A percentile compares a stretch with the other conserved stretches of the same genome.
Conservation (phyloP, 371 early-diverging fungal species). For the Lichtheimia corymbifera region DNA sequence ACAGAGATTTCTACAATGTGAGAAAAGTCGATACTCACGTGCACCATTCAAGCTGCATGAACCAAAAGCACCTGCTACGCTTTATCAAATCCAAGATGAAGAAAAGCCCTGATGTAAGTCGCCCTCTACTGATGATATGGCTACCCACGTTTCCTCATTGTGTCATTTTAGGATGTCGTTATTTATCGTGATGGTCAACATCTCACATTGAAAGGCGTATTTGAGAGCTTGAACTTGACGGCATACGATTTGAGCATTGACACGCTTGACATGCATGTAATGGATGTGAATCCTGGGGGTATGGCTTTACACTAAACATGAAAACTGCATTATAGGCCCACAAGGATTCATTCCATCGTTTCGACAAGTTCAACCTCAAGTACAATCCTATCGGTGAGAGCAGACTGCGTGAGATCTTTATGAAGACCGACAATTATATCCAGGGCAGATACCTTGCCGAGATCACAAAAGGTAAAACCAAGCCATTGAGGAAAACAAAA, state of each 20-base stretch:
- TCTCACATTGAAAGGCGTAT: slow-evolving; percentile 80
- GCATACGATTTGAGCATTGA: slow-evolving; percentile 97
- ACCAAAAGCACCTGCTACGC: slow-evolving; percentile 96
- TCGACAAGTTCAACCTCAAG: slow-evolving; percentile 98
- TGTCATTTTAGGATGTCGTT: slow-evolving; percentile 58
- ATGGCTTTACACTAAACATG: background rate
- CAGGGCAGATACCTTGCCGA: slow-evolving; percentile 93
- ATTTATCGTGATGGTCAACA: slow-evolving; percentile 77
- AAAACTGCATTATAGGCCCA: slow-evolving; percentile 51
- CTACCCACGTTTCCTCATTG: background rate
- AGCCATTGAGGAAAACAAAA: background rate
- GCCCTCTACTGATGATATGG: background rate
- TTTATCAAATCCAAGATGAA: slow-evolving; percentile 97
- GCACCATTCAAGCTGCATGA: slow-evolving; percentile 97
- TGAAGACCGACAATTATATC: slow-evolving; percentile 97
- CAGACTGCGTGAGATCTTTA: slow-evolving; percentile 82
- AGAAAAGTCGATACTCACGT: slow-evolving; percentile 99
- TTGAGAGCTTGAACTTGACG: slow-evolving; percentile 91
- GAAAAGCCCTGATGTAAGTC: slow-evolving; percentile 72
- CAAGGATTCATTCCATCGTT: slow-evolving; percentile 87
- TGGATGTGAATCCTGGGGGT: background rate
- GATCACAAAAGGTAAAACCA: slow-evolving; percentile 76
- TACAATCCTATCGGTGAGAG: slow-evolving; percentile 93
- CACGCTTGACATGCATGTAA: slow-evolving; percentile 95
- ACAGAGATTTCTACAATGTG: slow-evolving; percentile 98